These are phyloP conservation scores for Brachypodium distachyon DNA, from an alignment of 202 grass and related monocot genomes.

Conservation along the genomic window DNA sequence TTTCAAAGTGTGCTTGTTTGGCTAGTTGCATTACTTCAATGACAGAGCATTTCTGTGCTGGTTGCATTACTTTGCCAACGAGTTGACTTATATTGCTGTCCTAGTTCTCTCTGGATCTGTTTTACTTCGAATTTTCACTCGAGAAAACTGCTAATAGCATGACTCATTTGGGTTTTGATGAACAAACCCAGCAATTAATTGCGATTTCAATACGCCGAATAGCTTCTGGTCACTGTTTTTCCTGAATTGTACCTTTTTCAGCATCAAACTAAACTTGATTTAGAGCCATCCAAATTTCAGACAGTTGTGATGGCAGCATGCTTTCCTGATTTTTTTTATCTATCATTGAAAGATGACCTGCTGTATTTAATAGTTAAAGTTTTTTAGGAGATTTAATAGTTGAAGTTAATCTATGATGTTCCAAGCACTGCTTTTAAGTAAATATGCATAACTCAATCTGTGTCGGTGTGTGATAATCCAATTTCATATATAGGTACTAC, in stretches of 20 bases:
- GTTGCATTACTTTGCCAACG: neutral
- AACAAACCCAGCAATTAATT: conserved; percentile 1
- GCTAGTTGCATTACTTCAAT: too few relatives aligned
- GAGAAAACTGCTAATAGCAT: neutral
- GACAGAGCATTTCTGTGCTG: conserved; percentile 57
- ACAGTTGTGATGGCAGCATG: neutral
- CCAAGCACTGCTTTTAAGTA: neutral
- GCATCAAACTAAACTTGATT: neutral
- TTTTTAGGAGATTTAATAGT: too few relatives aligned
- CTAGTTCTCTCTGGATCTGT: neutral
- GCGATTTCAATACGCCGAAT: neutral
- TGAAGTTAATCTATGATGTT: neutral
- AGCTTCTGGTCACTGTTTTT: neutral
- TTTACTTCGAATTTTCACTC: neutral
- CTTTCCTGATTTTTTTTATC: neutral
- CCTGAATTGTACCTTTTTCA: too few relatives aligned
- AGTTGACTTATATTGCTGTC: neutral
- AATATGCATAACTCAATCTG: neutral
- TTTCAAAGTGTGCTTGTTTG: conserved; percentile 98
- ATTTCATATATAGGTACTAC: neutral
- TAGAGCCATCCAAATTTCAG: neutral
- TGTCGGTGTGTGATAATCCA: neutral
- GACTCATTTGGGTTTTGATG: neutral
- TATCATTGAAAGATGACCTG: conserved; percentile 2
- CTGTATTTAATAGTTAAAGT: neutral